Evolutionary conservation across 2,329 filamentous ascomycete genomes (phyloP).

Genomic region (Aspergillus melleus): DNA sequence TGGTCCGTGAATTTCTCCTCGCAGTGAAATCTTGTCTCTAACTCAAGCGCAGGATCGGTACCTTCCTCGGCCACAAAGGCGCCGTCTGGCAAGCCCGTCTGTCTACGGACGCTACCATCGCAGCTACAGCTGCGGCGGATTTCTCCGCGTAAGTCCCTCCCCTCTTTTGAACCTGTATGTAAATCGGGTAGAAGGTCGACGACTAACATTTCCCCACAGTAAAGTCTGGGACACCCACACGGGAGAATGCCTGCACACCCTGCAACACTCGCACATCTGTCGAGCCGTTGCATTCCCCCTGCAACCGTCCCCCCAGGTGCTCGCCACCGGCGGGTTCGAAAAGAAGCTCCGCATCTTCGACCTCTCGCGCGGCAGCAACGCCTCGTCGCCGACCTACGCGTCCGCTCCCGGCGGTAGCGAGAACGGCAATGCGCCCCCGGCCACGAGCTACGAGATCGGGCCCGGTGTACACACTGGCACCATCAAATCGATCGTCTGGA

Average conservation of each 20-base stretch:
- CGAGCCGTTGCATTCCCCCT: slow-evolving; percentile 87
- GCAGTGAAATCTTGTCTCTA: slow-evolving; percentile 5
- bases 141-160: slow-evolving; percentile 74
- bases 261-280: slow-evolving; percentile 93
- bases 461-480: slow-evolving; percentile 77
- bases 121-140: slow-evolving; percentile 91
- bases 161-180: neutral
- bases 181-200: neutral
- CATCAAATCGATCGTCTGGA: slow-evolving; percentile 97
- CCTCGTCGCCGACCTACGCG: slow-evolving; percentile 41
- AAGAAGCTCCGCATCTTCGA: slow-evolving; percentile 97
- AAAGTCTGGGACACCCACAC: slow-evolving; percentile 98
- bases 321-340: slow-evolving; percentile 92
- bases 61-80: slow-evolving; percentile 96
- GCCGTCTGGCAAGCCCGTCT: slow-evolving; percentile 95
- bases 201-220: slow-evolving; percentile 46
- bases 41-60: slow-evolving; percentile 69
- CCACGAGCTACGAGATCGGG: slow-evolving; percentile 82
- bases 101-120: slow-evolving; percentile 81
- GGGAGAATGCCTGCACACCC: slow-evolving; percentile 80
- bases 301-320: slow-evolving; percentile 71
- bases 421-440: slow-evolving; percentile 46
- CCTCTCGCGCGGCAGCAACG: slow-evolving; percentile 59
- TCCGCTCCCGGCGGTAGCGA: slow-evolving; percentile 29
- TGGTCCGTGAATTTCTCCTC: slow-evolving; percentile 58